phyloP scores from a whole-genome alignment of 2,329 filamentous ascomycete species.

The Ploettnerulaceae sp. region DNA sequence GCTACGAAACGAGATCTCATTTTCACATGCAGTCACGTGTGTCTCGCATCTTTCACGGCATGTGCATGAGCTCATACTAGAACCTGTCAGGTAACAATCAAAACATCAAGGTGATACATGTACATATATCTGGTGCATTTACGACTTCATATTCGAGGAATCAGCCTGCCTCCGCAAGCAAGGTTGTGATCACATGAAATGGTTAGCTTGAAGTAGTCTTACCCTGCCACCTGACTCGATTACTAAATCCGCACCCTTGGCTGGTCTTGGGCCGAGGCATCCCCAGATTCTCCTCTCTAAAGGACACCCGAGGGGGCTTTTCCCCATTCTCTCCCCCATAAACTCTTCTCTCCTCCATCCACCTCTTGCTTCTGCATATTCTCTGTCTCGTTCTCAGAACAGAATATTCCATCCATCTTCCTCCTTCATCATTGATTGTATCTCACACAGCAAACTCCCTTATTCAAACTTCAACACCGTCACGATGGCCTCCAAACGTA shows the following conservation, averaged over 20 bases:
- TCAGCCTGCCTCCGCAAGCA: too few relatives aligned
- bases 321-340: conserved; percentile 10
- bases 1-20: not conserved
- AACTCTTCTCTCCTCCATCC: conserved; percentile 9
- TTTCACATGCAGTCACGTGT: conserved; percentile 5
- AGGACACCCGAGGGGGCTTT: conserved; percentile 2
- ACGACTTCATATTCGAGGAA: too few relatives aligned
- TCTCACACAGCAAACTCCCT: conserved; percentile 7
- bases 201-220: too few relatives aligned
- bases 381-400: not conserved
- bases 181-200: too few relatives aligned
- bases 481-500: conserved; percentile 77
- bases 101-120: too few relatives aligned
- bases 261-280: conserved; percentile 28
- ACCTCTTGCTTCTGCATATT: too few relatives aligned
- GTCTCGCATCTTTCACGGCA: too few relatives aligned
- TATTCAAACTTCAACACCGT: conserved; percentile 17
- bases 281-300: conserved; percentile 22
- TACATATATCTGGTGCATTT: too few relatives aligned
- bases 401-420: not conserved
- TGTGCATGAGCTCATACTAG: too few relatives aligned
- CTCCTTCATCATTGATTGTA: conserved; percentile 5
- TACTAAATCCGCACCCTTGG: too few relatives aligned
- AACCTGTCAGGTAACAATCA: too few relatives aligned
- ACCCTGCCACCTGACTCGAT: too few relatives aligned